Percentiles rank a stretch among this genome's conserved stretches.
These are phyloP conservation scores for Fusarium anguioides DNA, from an alignment of 2,329 filamentous ascomycete genomes.

Conservation along the genomic window DNA sequence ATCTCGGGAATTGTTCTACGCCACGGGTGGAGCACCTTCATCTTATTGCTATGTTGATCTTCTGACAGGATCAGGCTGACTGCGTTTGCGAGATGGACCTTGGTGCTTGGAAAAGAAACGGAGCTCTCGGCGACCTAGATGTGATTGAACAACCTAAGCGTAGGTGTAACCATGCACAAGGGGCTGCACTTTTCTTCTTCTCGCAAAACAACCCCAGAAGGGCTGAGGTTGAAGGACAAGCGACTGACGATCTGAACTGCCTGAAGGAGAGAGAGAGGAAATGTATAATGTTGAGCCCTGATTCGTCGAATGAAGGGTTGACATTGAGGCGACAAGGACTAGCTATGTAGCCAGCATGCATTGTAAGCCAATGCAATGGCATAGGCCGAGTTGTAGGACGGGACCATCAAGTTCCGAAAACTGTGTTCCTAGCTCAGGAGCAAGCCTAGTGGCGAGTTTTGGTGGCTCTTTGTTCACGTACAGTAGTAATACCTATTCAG, in stretches of 20 bases:
- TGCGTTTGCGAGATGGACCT: slow-evolving; percentile 9
- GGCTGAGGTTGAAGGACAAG: slow-evolving; percentile 11
- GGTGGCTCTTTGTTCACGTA: slow-evolving; percentile 23
- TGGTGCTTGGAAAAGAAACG: slow-evolving; percentile 15
- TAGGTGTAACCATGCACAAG: slow-evolving; percentile 1
- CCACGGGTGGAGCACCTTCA: slow-evolving; percentile 20
- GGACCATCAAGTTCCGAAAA: slow-evolving; percentile 14
- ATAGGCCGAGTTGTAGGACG: slow-evolving; percentile 18
- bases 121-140: not conserved
- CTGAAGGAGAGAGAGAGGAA: slow-evolving; percentile 10
- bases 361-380: slow-evolving; percentile 24
- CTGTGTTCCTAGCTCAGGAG: slow-evolving; percentile 15
- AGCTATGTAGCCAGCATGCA: slow-evolving; percentile 13
- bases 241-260: slow-evolving; percentile 8
- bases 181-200: not conserved
- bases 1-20: slow-evolving; percentile 12
- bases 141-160: not conserved
- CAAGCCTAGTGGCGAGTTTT: slow-evolving; percentile 17
- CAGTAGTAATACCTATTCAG: not conserved
- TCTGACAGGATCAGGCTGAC: slow-evolving; percentile 11
- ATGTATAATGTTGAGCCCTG: slow-evolving; percentile 8
- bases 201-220: not conserved
- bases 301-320: slow-evolving; percentile 14
- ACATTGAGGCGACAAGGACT: slow-evolving; percentile 25
- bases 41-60: slow-evolving; percentile 6